A percentile compares a stretch with the other conserved stretches of the same genome.
Evolutionary conservation across 2,329 filamentous ascomycete species (phyloP).

Genomic region (Emergomyces pasteurianus): DNA sequence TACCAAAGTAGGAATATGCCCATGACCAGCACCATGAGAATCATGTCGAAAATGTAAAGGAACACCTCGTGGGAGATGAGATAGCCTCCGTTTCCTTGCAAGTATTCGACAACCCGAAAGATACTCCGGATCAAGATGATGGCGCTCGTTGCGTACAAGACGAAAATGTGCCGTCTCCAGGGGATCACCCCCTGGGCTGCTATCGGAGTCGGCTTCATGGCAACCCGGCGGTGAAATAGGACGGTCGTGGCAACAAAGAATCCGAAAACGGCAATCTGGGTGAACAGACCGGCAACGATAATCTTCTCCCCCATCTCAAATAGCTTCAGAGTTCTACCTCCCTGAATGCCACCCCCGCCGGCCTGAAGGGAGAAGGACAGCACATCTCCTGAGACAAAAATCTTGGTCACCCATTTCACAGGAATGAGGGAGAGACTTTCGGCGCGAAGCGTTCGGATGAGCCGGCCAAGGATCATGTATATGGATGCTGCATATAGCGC

Average conservation of each 20-base stretch:
- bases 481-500: conserved; percentile 37
- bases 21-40: conserved; percentile 14
- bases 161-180: conserved; percentile 25
- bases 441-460: conserved; percentile 29
- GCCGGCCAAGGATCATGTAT: conserved; percentile 36
- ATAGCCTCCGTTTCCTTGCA: conserved; percentile 12
- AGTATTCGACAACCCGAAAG: conserved; percentile 16
- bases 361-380: conserved; percentile 35
- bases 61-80: conserved; percentile 13
- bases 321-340: not conserved
- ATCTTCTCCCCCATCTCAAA: conserved; percentile 19
- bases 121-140: conserved; percentile 14
- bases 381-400: conserved; percentile 37
- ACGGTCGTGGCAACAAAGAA: conserved; percentile 40
- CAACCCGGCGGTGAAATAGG: conserved; percentile 36
- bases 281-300: conserved; percentile 41
- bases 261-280: conserved; percentile 45
- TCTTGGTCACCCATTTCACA: conserved; percentile 33
- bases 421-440: conserved; percentile 32
- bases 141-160: conserved; percentile 10
- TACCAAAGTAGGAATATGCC: conserved; percentile 11
- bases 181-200: conserved; percentile 6
- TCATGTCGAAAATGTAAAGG: conserved; percentile 15
- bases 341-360: not conserved
- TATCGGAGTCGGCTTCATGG: conserved; percentile 15